Evolutionary conservation across 768 basidiomycete genomes (phyloP).

Genomic region (Boletus vinaceobasis): DNA sequence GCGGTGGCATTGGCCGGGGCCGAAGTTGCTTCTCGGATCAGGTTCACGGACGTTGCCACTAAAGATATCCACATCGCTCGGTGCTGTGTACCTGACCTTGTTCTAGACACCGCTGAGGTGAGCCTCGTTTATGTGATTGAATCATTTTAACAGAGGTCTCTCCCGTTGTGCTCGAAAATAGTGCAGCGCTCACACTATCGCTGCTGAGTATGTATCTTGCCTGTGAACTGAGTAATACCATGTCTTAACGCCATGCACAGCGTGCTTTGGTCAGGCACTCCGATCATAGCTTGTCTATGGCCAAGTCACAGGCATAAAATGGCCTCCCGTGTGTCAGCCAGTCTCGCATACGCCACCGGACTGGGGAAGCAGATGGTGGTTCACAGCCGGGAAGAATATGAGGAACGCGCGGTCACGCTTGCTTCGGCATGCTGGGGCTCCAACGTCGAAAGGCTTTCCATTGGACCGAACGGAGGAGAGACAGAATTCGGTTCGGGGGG

Average conservation of each 20-base stretch:
- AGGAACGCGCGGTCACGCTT: constrained; percentile 42
- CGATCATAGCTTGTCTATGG: constrained; percentile 44
- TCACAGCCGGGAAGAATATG: constrained; percentile 41
- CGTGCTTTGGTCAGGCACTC: constrained; percentile 51
- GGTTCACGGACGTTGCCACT: constrained; percentile 46
- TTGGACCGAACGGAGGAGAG: not conserved
- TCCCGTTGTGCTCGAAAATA: constrained; percentile 10
- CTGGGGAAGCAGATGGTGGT: constrained; percentile 48
- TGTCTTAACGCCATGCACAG: constrained; percentile 24
- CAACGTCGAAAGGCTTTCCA: not conserved
- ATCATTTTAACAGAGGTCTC: not conserved
- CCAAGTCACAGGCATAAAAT: constrained; percentile 46
- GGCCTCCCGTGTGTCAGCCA: constrained; percentile 49
- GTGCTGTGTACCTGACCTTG: constrained; percentile 46
- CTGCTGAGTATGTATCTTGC: constrained; percentile 39
- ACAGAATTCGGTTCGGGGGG: not conserved
- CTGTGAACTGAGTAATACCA: not conserved
- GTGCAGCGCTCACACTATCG: constrained; percentile 54
- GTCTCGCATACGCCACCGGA: constrained; percentile 46
- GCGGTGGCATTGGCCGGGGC: constrained; percentile 44
- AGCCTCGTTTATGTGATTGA: not conserved
- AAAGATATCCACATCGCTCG: constrained; percentile 46
- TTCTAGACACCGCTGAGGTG: constrained; percentile 52
- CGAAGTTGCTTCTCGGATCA: constrained; percentile 43
- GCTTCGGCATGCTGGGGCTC: constrained; percentile 30